Evolutionary conservation across 208 protist genomes (phyloP).

Genomic region (Wallacemonas collosoma): DNA sequence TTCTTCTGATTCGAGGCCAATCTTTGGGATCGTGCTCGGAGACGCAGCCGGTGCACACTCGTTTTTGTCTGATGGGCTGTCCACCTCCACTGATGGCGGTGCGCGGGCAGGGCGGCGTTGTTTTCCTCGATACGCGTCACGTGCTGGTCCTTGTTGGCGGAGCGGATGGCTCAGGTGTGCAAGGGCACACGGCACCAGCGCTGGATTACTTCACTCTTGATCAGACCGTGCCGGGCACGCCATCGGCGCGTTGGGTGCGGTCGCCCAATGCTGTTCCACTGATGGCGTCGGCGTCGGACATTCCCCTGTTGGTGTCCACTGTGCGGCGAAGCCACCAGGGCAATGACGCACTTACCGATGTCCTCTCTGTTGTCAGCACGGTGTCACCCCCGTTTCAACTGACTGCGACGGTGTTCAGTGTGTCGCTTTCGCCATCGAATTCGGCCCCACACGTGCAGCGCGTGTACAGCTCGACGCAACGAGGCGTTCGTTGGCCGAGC

Average conservation of each 20-base stretch:
- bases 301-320: constrained; percentile 3
- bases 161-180: background rate
- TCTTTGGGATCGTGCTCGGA: background rate
- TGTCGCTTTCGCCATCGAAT: background rate
- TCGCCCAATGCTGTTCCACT: background rate
- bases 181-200: background rate
- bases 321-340: background rate
- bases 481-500: background rate
- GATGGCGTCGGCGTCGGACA: no score
- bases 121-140: constrained; percentile 7
- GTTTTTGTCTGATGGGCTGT: constrained; percentile 13
- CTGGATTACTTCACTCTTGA: background rate
- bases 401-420: constrained; percentile 1
- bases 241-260: constrained; percentile 5
- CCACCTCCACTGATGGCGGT: background rate
- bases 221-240: background rate
- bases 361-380: background rate
- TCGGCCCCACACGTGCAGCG: background rate
- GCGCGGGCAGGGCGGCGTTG: constrained; percentile 11
- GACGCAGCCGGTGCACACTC: background rate
- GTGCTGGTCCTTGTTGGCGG: background rate
- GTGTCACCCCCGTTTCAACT: background rate
- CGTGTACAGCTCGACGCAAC: background rate
- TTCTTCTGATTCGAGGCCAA: constrained; percentile 2
- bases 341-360: background rate